Conservation (phyloP, 2,329 filamentous ascomycete species). For the Xylogone sp. region DNA sequence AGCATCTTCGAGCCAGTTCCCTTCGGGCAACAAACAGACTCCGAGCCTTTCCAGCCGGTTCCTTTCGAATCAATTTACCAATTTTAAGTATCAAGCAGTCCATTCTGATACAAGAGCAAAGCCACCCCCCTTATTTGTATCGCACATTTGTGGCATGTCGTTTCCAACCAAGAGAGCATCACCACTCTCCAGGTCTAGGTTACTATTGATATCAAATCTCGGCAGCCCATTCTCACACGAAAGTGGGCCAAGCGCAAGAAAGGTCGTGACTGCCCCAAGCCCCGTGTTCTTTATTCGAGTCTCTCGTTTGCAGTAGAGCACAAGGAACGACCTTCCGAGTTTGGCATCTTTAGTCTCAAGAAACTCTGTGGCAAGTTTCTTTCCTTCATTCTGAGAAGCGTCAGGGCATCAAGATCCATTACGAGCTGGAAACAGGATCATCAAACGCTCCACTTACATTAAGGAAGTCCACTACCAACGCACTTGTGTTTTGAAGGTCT, state of each 20-base stretch:
- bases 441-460: conserved; percentile 1
- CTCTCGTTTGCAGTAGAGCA: conserved; percentile 4
- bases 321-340: conserved; percentile 7
- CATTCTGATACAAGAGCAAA: conserved; percentile 2
- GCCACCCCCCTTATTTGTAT: conserved; percentile 4
- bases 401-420: conserved; percentile 1
- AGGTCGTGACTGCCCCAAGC: conserved; percentile 6
- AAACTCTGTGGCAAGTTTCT: conserved; percentile 5
- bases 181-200: conserved; percentile 3
- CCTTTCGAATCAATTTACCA: no score
- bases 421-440: no score
- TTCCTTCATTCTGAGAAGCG: conserved; percentile 4
- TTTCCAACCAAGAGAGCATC: conserved; percentile 4
- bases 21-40: no score
- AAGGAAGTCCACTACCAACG: conserved; percentile 4
- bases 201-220: conserved; percentile 3
- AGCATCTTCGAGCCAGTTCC: no score
- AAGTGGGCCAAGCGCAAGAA: conserved; percentile 4
- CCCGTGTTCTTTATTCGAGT: conserved; percentile 3
- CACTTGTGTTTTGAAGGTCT: conserved; percentile 4
- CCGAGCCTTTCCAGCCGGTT: no score
- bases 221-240: conserved; percentile 6
- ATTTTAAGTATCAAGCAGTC: no score
- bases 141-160: conserved; percentile 1
- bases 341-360: conserved; percentile 3